Conservation (phyloP, 75 land plant species). For the Chamaecyparis obtusa region DNA sequence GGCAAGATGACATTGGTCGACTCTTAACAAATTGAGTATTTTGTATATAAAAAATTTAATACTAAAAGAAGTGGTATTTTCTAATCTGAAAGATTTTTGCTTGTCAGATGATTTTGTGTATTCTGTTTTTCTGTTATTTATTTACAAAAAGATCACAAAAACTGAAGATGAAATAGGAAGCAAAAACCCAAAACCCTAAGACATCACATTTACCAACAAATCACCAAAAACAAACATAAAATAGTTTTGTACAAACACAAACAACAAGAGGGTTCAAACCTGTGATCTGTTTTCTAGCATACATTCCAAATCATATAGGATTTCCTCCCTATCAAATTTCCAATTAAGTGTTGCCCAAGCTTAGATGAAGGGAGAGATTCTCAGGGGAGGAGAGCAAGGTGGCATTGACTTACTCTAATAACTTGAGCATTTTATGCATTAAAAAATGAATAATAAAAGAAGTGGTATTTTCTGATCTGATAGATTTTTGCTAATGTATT, state of each 20-base stretch:
- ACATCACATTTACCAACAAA: background rate
- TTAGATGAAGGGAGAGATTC: too few species aligned
- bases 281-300: background rate
- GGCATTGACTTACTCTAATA: background rate
- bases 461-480: too few species aligned
- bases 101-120: background rate
- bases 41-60: too few species aligned
- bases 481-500: too few species aligned
- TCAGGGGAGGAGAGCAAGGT: background rate
- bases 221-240: background rate
- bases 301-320: too few species aligned
- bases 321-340: background rate
- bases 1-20: too few species aligned
- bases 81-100: too few species aligned
- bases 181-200: background rate
- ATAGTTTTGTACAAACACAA: background rate
- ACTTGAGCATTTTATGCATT: too few species aligned
- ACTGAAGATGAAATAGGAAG: background rate
- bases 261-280: background rate
- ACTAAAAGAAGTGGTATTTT: too few species aligned
- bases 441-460: too few species aligned
- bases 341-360: background rate
- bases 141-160: too few species aligned
- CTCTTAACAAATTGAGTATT: background rate
- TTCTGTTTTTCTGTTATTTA: too few species aligned